Conservation (phyloP, 139 green algal species). For the Gonium pectorale region DNA sequence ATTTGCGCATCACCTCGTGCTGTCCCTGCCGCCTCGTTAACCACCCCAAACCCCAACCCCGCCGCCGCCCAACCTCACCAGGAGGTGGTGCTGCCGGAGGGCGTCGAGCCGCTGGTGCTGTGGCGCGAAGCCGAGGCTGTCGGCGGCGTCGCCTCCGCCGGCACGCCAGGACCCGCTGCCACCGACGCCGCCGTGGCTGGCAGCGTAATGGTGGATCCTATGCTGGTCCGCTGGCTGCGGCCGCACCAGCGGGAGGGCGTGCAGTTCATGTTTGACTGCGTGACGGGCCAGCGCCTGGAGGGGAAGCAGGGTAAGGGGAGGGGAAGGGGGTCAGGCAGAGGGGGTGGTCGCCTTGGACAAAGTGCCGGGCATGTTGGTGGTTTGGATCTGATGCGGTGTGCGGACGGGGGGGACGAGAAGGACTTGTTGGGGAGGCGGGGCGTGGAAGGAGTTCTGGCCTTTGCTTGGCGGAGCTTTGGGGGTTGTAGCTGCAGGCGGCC, state of each 20-base stretch:
- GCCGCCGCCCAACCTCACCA: neutral
- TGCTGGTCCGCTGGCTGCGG: slow-evolving; percentile 90
- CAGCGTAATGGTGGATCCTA: slow-evolving; percentile 82
- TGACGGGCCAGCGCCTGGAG: slow-evolving; percentile 79
- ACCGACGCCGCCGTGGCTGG: neutral
- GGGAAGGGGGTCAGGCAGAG: neutral
- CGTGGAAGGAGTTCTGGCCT: no score
- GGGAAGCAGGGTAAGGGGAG: slow-evolving; percentile 28
- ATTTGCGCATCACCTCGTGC: no score
- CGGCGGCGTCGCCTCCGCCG: neutral
- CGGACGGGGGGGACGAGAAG: no score
- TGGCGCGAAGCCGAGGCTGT: slow-evolving; percentile 69
- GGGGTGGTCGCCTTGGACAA: no score
- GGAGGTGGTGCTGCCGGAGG: slow-evolving; percentile 60
- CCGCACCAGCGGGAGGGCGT: slow-evolving; percentile 97
- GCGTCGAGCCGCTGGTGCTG: slow-evolving; percentile 84
- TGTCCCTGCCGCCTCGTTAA: no score
- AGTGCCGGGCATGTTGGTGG: no score
- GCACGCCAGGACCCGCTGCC: no score
- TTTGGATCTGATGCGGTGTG: no score
- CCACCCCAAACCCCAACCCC: no score
- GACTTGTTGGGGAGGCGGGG: no score
- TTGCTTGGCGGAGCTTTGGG: no score
- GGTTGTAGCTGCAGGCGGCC: no score
- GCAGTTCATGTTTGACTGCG: slow-evolving; percentile 99